phyloP scores from a whole-genome alignment of 306 rosid genomes.

The Bauhinia variegata region DNA sequence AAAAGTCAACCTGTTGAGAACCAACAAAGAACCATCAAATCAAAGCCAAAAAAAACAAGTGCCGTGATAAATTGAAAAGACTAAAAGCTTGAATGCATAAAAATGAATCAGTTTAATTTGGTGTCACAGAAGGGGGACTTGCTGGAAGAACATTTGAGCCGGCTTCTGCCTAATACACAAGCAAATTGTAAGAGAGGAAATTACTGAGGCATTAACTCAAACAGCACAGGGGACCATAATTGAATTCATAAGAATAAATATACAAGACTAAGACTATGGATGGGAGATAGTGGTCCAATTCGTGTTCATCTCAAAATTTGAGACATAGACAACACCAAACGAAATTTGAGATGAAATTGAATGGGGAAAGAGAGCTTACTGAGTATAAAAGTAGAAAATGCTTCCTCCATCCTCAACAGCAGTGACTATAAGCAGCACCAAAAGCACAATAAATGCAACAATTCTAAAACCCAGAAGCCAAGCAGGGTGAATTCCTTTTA shows the following conservation, averaged over 20 bases:
- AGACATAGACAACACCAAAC: background rate
- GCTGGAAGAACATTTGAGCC: too few species aligned
- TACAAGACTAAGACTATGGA: too few species aligned
- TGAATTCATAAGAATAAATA: too few species aligned
- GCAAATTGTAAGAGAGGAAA: too few species aligned
- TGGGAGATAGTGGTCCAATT: background rate
- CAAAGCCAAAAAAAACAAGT: background rate
- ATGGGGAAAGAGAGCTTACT: constrained; percentile 57
- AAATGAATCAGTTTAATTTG: constrained; percentile 20
- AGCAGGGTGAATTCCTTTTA: constrained; percentile 65
- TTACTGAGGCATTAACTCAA: too few species aligned
- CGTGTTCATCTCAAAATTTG: constrained; percentile 1
- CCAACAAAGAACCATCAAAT: constrained; percentile 4
- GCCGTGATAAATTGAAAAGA: background rate
- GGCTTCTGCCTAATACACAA: too few species aligned
- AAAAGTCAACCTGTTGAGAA: constrained; percentile 86
- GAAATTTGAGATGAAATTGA: background rate
- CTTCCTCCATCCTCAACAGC: constrained; percentile 55
- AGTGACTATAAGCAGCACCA: constrained; percentile 58
- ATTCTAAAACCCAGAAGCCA: constrained; percentile 79
- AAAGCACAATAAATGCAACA: constrained; percentile 61
- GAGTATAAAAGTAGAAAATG: constrained; percentile 82
- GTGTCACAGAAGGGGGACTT: too few species aligned
- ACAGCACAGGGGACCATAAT: too few species aligned
- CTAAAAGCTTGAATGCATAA: constrained; percentile 12